Percentiles rank a stretch among this genome's conserved stretches.
phyloP scores from a whole-genome alignment of 257 asterid genomes.

The Jasminum sambac region DNA sequence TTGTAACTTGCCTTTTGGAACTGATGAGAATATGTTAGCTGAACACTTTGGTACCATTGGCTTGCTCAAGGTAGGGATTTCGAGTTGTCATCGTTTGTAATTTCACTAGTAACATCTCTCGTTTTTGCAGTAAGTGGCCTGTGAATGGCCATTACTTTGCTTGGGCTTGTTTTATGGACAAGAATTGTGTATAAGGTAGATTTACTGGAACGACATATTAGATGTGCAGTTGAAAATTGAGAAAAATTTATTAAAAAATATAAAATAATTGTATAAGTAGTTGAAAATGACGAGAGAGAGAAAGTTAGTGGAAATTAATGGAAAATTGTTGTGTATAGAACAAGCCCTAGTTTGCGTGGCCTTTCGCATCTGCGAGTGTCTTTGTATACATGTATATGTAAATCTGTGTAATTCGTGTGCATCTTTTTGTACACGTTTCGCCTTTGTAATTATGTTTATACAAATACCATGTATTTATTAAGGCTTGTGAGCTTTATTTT shows the following conservation, averaged over 20 bases:
- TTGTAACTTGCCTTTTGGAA: slow-evolving; percentile 86
- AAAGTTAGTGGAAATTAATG: too few relatives aligned
- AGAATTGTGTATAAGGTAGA: too few relatives aligned
- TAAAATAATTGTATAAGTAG: too few relatives aligned
- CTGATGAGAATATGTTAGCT: slow-evolving; percentile 91
- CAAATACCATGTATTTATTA: not conserved
- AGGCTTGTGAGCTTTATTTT: not conserved
- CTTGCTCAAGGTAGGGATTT: slow-evolving; percentile 76
- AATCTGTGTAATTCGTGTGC: slow-evolving; percentile 13
- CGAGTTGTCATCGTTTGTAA: slow-evolving; percentile 22
- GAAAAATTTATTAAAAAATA: too few relatives aligned
- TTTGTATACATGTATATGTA: not conserved
- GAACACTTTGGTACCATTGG: slow-evolving; percentile 96
- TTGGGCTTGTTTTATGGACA: too few relatives aligned
- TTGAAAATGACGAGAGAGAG: too few relatives aligned
- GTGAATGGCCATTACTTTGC: not conserved
- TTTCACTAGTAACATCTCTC: slow-evolving; percentile 2
- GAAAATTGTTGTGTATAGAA: too few relatives aligned
- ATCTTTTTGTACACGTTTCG: not conserved
- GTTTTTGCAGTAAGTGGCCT: not conserved
- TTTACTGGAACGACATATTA: too few relatives aligned
- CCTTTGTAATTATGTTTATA: not conserved
- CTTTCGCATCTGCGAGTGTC: not conserved
- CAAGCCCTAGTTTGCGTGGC: not conserved
- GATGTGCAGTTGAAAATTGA: too few relatives aligned